Conservation (phyloP, 805 yeast genomes). For the Kodamaea laetipori region DNA sequence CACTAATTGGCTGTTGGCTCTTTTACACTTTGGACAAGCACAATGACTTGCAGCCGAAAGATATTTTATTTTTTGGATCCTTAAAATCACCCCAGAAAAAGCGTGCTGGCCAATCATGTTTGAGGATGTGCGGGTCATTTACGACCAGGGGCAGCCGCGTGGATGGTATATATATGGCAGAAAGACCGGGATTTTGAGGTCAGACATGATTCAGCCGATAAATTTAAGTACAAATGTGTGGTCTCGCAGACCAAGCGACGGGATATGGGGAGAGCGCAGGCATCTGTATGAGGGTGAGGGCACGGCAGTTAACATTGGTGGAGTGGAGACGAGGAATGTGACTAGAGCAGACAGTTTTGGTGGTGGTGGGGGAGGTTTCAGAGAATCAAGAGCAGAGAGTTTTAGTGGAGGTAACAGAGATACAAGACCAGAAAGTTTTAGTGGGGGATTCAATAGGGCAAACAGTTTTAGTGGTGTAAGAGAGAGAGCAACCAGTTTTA, state of each 20-base stretch:
- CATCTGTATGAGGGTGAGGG: conserved; percentile 11
- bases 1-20: background rate
- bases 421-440: too few species aligned
- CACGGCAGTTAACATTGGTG: too few species aligned
- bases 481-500: too few species aligned
- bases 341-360: background rate
- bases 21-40: conserved; percentile 1
- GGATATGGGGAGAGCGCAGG: conserved; percentile 11
- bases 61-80: background rate
- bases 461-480: too few species aligned
- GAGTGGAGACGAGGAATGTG: background rate
- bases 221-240: conserved; percentile 5
- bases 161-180: conserved; percentile 2
- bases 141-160: conserved; percentile 8
- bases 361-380: background rate
- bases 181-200: background rate
- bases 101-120: conserved; percentile 10
- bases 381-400: background rate
- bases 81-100: conserved; percentile 13
- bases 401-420: too few species aligned
- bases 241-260: conserved; percentile 12
- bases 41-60: conserved; percentile 4
- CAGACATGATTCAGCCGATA: conserved; percentile 7
- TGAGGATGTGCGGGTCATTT: conserved; percentile 4
- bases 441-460: too few species aligned